phyloP scores from a whole-genome alignment of 805 yeast genomes.

The Metschnikowia orientalis region DNA sequence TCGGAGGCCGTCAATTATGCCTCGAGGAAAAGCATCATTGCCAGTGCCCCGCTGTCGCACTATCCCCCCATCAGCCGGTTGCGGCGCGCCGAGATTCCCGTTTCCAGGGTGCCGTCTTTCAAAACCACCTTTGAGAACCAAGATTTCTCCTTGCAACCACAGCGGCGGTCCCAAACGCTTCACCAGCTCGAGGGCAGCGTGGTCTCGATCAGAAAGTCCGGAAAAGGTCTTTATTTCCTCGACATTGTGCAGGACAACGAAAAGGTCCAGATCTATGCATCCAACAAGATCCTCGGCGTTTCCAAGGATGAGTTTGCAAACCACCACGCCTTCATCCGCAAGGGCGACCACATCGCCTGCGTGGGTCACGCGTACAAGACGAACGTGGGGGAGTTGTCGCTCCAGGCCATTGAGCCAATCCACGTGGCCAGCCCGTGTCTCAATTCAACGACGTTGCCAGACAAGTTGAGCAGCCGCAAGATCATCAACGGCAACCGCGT shows the following conservation, averaged over 20 bases:
- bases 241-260: conserved; percentile 61
- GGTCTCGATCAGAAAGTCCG: conserved; percentile 53
- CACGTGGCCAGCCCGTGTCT: conserved; percentile 63
- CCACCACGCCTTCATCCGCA: conserved; percentile 43
- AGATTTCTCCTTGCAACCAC: conserved; percentile 16
- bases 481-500: conserved; percentile 65
- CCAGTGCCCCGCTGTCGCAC: conserved; percentile 9
- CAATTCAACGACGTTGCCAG: conserved; percentile 46
- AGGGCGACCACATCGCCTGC: conserved; percentile 69
- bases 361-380: conserved; percentile 73
- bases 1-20: conserved; percentile 11
- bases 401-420: conserved; percentile 52
- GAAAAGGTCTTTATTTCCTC: conserved; percentile 64
- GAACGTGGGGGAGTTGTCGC: conserved; percentile 71
- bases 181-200: conserved; percentile 52
- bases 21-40: conserved; percentile 10
- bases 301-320: conserved; percentile 39
- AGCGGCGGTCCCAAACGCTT: conserved; percentile 6
- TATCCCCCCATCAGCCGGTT: conserved; percentile 14
- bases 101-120: conserved; percentile 39
- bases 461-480: conserved; percentile 49
- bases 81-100: conserved; percentile 2
- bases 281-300: conserved; percentile 44
- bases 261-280: conserved; percentile 60
- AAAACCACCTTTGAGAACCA: conserved; percentile 22